Percentiles rank a stretch among this genome's conserved stretches.
These are phyloP conservation scores for Arachnomyces sp. DNA, from an alignment of 2,329 filamentous ascomycete genomes.

Conservation along the genomic window DNA sequence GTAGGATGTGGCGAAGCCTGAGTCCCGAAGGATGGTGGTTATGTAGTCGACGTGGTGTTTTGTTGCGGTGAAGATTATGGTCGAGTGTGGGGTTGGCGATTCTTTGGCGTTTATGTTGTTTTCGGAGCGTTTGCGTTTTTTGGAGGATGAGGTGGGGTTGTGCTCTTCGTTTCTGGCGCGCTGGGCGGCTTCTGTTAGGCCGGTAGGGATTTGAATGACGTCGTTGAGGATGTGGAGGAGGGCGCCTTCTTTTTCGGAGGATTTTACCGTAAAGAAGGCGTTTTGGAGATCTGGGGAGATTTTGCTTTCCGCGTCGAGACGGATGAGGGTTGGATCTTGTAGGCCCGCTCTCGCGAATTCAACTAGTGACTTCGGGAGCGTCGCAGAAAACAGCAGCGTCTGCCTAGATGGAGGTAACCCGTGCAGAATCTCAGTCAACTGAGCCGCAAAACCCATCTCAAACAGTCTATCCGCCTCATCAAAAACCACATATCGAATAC, in stretches of 20 bases:
- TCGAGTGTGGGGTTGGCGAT: constrained; percentile 80
- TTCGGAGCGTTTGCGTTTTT: constrained; percentile 42
- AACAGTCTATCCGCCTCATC: constrained; percentile 96
- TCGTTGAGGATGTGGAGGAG: constrained; percentile 82
- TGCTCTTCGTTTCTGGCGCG: constrained; percentile 39
- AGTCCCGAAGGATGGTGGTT: constrained; percentile 64
- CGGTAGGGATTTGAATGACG: constrained; percentile 79
- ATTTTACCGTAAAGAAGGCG: constrained; percentile 89
- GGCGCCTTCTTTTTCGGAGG: constrained; percentile 86
- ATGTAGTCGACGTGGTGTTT: constrained; percentile 98
- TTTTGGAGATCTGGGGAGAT: constrained; percentile 93
- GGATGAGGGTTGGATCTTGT: constrained; percentile 82
- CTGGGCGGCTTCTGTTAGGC: constrained; percentile 48
- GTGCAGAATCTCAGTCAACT: constrained; percentile 86
- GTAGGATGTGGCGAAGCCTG: constrained; percentile 85
- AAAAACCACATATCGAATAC: constrained; percentile 89
- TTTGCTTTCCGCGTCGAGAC: constrained; percentile 89
- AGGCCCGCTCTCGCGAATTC: constrained; percentile 92
- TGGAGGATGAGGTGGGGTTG: constrained; percentile 31
- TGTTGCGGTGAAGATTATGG: constrained; percentile 87
- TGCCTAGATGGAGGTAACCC: constrained; percentile 76
- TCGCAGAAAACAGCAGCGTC: constrained; percentile 90
- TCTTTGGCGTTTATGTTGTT: constrained; percentile 49
- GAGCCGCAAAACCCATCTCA: constrained; percentile 95
- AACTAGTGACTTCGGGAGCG: constrained; percentile 83